Conservation (phyloP, 441 rosid genomes). For the Bruguiera hainesii region DNA sequence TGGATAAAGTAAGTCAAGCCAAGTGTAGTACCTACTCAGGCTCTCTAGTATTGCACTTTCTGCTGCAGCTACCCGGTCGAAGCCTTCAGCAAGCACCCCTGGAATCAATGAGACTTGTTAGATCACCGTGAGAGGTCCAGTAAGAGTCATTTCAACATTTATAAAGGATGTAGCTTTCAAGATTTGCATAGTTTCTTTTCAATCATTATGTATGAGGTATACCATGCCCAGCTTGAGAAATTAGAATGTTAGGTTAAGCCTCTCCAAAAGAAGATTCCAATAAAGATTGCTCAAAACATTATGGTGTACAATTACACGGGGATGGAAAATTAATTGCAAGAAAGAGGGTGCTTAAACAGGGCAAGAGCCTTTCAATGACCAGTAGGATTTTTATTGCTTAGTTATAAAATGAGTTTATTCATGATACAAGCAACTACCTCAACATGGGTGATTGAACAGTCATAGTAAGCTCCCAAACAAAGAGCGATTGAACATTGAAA, state of each 20-base stretch:
- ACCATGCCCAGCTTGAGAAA: not conserved
- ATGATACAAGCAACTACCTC: not conserved
- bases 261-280: conserved; percentile 5
- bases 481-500: no score
- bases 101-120: conserved; percentile 36
- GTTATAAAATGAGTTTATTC: not conserved
- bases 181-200: not conserved
- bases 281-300: not conserved
- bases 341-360: not conserved
- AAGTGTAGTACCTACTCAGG: conserved; percentile 61
- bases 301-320: not conserved
- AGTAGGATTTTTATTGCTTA: not conserved
- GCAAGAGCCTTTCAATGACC: not conserved
- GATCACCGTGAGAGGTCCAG: conserved; percentile 27
- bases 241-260: not conserved
- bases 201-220: not conserved
- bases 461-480: not conserved
- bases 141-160: conserved; percentile 16
- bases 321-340: not conserved
- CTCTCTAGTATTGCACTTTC: conserved; percentile 71
- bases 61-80: conserved; percentile 60
- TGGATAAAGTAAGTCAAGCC: conserved; percentile 1
- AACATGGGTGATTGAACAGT: not conserved
- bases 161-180: not conserved
- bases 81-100: conserved; percentile 76